Percentiles rank a stretch among this genome's conserved stretches.
Evolutionary conservation across 164 flowering plant species (phyloP).

Genomic region (Dillenia suffruticosa): DNA sequence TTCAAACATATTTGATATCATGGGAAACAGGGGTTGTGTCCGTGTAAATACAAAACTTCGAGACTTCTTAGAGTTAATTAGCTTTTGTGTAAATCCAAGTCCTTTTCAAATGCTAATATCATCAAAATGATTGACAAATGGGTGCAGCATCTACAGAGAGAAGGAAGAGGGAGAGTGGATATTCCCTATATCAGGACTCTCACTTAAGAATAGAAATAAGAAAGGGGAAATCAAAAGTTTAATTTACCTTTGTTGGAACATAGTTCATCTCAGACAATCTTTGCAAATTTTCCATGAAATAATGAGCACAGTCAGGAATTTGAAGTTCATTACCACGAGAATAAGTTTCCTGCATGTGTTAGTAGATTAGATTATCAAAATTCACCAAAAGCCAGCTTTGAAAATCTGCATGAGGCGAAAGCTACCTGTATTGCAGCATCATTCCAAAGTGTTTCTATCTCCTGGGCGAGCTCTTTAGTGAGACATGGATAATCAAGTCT

Average conservation of each 20-base stretch:
- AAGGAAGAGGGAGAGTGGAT: too few relatives aligned
- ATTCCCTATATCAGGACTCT: too few relatives aligned
- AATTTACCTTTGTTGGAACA: conserved; percentile 85
- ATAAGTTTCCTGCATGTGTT: conserved; percentile 65
- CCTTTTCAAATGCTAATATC: too few relatives aligned
- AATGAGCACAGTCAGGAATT: conserved; percentile 88
- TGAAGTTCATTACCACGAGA: conserved; percentile 86
- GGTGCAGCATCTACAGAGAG: too few relatives aligned
- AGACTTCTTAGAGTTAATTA: too few relatives aligned
- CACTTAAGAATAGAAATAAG: not conserved
- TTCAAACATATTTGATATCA: too few relatives aligned
- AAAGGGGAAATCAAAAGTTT: not conserved
- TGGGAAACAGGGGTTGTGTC: too few relatives aligned
- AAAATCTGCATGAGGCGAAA: conserved; percentile 1
- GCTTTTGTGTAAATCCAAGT: too few relatives aligned
- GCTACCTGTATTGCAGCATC: conserved; percentile 93
- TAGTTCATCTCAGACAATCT: conserved; percentile 74
- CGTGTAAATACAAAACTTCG: too few relatives aligned
- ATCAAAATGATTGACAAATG: too few relatives aligned
- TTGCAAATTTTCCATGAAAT: conserved; percentile 88
- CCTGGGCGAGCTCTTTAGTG: conserved; percentile 72
- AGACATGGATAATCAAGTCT: conserved; percentile 77
- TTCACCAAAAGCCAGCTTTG: not conserved
- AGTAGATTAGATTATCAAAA: conserved; percentile 3
- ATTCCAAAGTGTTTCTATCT: conserved; percentile 81